A percentile compares a stretch with the other conserved stretches of the same genome.
These are phyloP conservation scores for Ligustrum vulgare DNA, from an alignment of 257 asterid genomes.

Conservation along the genomic window DNA sequence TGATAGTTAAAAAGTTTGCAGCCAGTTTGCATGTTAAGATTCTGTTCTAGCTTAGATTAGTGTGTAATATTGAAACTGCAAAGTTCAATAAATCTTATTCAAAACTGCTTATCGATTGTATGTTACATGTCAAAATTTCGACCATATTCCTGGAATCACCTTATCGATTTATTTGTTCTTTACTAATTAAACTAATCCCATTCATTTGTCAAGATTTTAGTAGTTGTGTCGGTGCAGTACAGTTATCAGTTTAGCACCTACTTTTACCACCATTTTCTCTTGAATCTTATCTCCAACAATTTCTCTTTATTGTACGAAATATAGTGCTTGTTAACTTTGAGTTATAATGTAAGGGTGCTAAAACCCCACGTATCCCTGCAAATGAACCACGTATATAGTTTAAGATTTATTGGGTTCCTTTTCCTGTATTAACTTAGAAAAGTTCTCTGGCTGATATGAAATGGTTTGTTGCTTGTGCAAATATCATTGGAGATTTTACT, in stretches of 20 bases:
- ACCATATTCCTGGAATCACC: not conserved
- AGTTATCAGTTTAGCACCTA: not conserved
- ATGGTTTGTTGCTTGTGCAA: constrained; percentile 7
- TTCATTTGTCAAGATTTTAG: not conserved
- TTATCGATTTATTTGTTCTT: not conserved
- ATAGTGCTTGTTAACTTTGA: not conserved
- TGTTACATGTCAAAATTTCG: not conserved
- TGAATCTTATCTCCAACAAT: not conserved
- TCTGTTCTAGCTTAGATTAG: no score
- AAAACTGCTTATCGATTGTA: no score
- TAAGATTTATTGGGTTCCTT: not conserved
- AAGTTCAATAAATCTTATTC: no score
- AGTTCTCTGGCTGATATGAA: not conserved
- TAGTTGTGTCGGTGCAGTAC: not conserved
- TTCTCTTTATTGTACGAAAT: not conserved
- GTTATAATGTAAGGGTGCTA: not conserved
- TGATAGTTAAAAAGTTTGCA: no score
- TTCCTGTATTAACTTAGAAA: not conserved
- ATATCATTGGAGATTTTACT: constrained; percentile 13
- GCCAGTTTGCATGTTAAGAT: no score
- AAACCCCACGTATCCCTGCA: not conserved
- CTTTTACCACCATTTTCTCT: not conserved
- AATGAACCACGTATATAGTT: not conserved
- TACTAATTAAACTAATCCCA: not conserved
- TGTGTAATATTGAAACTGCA: no score